Conservation (phyloP, 495 filamentous ascomycete genomes). For the Daldinia concentrica region DNA sequence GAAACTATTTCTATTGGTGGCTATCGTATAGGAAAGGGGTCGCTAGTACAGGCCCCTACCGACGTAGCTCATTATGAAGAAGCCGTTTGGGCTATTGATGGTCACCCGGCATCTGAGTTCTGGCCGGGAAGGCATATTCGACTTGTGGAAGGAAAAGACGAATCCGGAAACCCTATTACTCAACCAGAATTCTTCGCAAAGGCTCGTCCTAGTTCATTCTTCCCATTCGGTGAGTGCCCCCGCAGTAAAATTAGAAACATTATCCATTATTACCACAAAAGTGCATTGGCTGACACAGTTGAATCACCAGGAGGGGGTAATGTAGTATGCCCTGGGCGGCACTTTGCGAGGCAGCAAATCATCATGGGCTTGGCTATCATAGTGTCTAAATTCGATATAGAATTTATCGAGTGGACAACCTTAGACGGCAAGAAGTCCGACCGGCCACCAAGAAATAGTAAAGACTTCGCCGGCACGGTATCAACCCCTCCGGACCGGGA, state of each 20-base stretch:
- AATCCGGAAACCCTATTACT: conserved; percentile 12
- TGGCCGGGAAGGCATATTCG: conserved; percentile 48
- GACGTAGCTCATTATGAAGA: conserved; percentile 42
- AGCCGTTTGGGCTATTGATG: conserved; percentile 39
- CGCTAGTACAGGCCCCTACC: conserved; percentile 41
- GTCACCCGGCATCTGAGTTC: conserved; percentile 47
- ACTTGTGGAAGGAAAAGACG: neutral
- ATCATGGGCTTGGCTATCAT: conserved; percentile 60
- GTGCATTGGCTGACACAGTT: neutral
- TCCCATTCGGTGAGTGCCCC: conserved; percentile 46
- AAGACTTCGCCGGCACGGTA: conserved; percentile 31
- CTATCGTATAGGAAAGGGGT: conserved; percentile 36
- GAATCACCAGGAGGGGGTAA: conserved; percentile 49
- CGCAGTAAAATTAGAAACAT: neutral
- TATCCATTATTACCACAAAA: neutral
- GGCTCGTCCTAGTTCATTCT: conserved; percentile 32
- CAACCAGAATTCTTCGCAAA: neutral
- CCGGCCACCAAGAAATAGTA: conserved; percentile 33
- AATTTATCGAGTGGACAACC: conserved; percentile 48
- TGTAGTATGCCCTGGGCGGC: conserved; percentile 57
- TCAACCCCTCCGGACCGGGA: conserved; percentile 48
- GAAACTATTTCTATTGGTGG: conserved; percentile 36
- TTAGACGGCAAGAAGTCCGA: conserved; percentile 39
- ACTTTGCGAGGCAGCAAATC: conserved; percentile 61
- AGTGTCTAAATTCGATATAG: conserved; percentile 62